Base-by-base conservation (phyloP, 371 early-diverging fungal species). In the Lichtheimia ramosa region DNA sequence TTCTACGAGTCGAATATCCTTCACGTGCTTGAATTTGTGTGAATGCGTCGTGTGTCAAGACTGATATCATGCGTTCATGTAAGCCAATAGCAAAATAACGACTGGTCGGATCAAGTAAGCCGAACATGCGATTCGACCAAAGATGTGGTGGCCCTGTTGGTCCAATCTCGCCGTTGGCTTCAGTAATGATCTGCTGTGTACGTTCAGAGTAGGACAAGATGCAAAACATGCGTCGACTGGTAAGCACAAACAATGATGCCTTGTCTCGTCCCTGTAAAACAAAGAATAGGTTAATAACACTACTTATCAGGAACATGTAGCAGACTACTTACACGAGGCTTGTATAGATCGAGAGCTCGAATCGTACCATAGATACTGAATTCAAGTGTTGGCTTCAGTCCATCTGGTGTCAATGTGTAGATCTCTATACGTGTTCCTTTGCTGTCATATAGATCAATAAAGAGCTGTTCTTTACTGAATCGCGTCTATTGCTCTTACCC, bases 351-450 rank as follows among this genome's bases (percentile, higher is more conserved):
- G 65, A 94, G 56, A 8, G 77, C 73, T 13, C 83, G 71, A 25
- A 94, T 86, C 23, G 86, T 82, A 6, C 92, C 94, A 72, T 91
- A 81, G 15, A 93, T 68, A 8, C 83, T 82, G 61, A 86, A 84
- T 61, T 89, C 90, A 51, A 83, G 74, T 15, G 88, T 78, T 15
- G 83, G 74, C 51, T 83, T 84, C 54, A 94, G 70, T 5, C 83
- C 83, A 58, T 84, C 83, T 3, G 79, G 75, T n/a, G 74, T 79
- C 20, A 83, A 62, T 13, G 82, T 71, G 59, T 82, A 86, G 20
- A 94, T 77, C 62, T 92, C 91, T 15, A 92, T 74, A 40, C 90
- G 87, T 42, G 83, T 89, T 34, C 85, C 79, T 69, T 91, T 91
- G 46, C 92, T 91, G 52, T 14, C 15, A 43, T 18, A 23, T 21